These are phyloP conservation scores for Moelleriella libera DNA, from an alignment of 2,329 filamentous ascomycete genomes.

Conservation along the genomic window DNA sequence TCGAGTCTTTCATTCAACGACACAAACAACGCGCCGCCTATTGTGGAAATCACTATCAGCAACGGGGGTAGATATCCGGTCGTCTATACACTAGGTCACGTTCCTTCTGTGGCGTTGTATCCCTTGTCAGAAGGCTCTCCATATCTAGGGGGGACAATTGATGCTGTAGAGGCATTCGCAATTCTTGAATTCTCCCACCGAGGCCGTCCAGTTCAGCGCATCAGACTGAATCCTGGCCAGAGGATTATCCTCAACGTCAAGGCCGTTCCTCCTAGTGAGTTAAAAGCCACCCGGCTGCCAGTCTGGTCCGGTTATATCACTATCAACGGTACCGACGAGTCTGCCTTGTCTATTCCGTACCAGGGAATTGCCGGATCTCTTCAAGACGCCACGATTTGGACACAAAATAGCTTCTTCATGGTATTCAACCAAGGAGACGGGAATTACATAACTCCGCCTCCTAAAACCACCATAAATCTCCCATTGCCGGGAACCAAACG, in stretches of 20 bases:
- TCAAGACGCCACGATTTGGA: background rate
- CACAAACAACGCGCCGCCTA: constrained; percentile 17
- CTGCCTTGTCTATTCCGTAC: constrained; percentile 22
- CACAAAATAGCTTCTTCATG: background rate
- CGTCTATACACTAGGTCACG: constrained; percentile 33
- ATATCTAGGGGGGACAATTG: constrained; percentile 22
- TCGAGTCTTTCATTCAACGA: constrained; percentile 45
- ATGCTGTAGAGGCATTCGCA: constrained; percentile 18
- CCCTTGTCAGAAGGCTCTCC: constrained; percentile 19
- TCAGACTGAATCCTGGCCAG: background rate
- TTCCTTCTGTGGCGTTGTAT: constrained; percentile 34
- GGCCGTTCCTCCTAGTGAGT: constrained; percentile 22
- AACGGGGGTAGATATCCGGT: constrained; percentile 33
- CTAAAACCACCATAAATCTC: background rate
- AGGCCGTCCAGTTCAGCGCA: background rate
- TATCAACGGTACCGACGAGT: constrained; percentile 20
- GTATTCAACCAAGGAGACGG: background rate
- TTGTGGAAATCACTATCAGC: constrained; percentile 33
- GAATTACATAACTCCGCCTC: background rate
- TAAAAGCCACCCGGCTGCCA: constrained; percentile 18
- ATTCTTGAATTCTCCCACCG: constrained; percentile 3
- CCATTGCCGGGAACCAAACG: background rate
- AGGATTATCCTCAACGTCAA: background rate
- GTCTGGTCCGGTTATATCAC: constrained; percentile 29
- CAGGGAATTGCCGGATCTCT: constrained; percentile 17